phyloP scores from a whole-genome alignment of 1,139 yeast species.

The Lipomyces yarrowii region DNA sequence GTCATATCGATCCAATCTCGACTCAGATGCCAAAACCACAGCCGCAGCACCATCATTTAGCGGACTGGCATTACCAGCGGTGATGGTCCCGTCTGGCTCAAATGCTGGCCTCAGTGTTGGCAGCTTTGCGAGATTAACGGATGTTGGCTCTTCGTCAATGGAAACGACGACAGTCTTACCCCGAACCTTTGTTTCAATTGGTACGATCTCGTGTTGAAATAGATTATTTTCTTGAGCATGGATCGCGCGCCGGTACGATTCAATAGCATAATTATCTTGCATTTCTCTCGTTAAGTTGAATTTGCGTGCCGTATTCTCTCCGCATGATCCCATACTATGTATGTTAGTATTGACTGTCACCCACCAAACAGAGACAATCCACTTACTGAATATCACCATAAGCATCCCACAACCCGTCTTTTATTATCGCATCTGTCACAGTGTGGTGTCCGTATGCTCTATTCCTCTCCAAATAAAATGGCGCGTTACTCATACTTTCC shows the following conservation, averaged over 20 bases:
- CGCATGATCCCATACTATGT: constrained; percentile 60
- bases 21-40: constrained; percentile 75
- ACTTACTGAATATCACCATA: constrained; percentile 51
- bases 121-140: constrained; percentile 69
- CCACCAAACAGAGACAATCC: no score
- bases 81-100: constrained; percentile 87
- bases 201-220: constrained; percentile 56
- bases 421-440: constrained; percentile 56
- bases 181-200: constrained; percentile 55
- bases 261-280: constrained; percentile 57
- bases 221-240: constrained; percentile 53
- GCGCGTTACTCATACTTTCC: constrained; percentile 64
- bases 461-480: constrained; percentile 49
- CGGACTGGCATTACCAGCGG: constrained; percentile 92
- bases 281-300: constrained; percentile 56
- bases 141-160: constrained; percentile 68
- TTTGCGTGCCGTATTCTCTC: constrained; percentile 62
- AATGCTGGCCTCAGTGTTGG: constrained; percentile 82
- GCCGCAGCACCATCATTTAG: constrained; percentile 97
- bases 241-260: constrained; percentile 55
- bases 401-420: constrained; percentile 61
- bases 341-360: no score
- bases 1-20: constrained; percentile 64
- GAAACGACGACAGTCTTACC: constrained; percentile 51
- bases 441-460: constrained; percentile 56